Conservation (phyloP, 768 basidiomycete species). For the Melanogaster broomeanus region DNA sequence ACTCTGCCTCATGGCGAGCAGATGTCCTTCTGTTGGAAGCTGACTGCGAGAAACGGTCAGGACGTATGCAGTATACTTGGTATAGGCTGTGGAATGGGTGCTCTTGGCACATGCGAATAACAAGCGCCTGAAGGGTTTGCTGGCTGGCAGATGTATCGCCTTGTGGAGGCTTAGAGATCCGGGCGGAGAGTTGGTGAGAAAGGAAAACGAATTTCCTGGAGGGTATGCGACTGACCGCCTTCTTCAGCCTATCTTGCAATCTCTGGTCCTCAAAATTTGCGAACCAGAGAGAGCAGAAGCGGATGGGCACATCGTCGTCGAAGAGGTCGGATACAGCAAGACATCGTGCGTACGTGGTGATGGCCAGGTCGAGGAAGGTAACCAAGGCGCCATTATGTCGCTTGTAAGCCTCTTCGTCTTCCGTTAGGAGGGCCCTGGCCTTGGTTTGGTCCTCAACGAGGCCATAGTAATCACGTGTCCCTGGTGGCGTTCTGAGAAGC, state of each 20-base stretch:
- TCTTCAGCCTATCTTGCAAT: conserved; percentile 44
- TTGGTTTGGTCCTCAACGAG: conserved; percentile 40
- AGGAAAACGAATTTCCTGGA: conserved; percentile 90
- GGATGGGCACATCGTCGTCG: conserved; percentile 77
- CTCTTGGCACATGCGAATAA: conserved; percentile 79
- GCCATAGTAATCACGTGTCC: conserved; percentile 19
- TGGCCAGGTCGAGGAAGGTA: conserved; percentile 69
- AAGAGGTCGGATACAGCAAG: conserved; percentile 68
- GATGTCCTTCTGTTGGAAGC: conserved; percentile 44
- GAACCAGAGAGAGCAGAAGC: conserved; percentile 91
- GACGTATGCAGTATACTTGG: conserved; percentile 77
- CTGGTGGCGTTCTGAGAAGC: conserved; percentile 23
- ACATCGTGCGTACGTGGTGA: conserved; percentile 84
- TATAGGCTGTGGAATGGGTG: conserved; percentile 95
- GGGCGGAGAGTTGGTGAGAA: conserved; percentile 93
- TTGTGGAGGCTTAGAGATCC: conserved; percentile 54
- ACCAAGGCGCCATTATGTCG: conserved; percentile 47
- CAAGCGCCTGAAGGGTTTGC: conserved; percentile 56
- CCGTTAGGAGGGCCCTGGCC: conserved; percentile 50
- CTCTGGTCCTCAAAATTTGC: conserved; percentile 70
- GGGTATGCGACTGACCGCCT: conserved; percentile 61
- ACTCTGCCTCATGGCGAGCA: conserved; percentile 40
- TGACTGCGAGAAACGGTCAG: conserved; percentile 29
- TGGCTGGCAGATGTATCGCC: conserved; percentile 45
- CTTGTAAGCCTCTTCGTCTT: conserved; percentile 50